phyloP scores from a whole-genome alignment of 192 early-diverging fungal genomes.

The Dispira simplex region DNA sequence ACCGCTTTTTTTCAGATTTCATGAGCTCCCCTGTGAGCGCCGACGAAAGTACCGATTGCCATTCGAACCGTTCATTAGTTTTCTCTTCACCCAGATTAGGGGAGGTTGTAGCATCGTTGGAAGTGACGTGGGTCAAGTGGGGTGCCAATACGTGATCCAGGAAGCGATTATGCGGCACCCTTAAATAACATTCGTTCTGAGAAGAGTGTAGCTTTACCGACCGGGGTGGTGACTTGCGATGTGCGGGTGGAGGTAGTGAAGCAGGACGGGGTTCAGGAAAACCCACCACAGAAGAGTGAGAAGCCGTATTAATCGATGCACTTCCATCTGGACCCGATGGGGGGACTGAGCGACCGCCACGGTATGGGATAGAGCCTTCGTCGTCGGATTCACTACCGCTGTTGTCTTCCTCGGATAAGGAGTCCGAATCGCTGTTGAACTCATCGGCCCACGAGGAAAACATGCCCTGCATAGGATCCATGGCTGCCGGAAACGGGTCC shows the following conservation, averaged over 20 bases:
- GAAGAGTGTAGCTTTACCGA: background rate
- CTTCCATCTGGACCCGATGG: background rate
- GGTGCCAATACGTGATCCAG: slow-evolving; percentile 5
- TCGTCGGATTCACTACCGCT: too few relatives aligned
- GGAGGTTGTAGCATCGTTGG: background rate
- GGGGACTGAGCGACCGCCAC: background rate
- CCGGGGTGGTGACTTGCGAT: background rate
- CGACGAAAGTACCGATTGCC: slow-evolving; percentile 73
- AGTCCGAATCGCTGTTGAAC: background rate
- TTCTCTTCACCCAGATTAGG: slow-evolving; percentile 22
- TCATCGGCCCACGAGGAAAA: background rate
- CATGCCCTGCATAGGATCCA: background rate
- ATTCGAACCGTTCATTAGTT: slow-evolving; percentile 55
- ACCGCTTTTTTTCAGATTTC: slow-evolving; percentile 61
- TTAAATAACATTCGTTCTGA: background rate
- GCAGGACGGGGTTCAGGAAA: background rate
- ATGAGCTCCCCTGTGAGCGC: slow-evolving; percentile 73
- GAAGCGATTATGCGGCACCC: background rate
- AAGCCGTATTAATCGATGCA: background rate
- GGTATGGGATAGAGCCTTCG: too few relatives aligned
- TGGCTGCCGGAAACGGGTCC: background rate
- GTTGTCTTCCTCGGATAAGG: background rate
- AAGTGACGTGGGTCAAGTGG: background rate
- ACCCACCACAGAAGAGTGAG: background rate
- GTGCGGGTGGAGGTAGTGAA: background rate